Percentiles rank a stretch among this genome's conserved stretches.
Conservation (phyloP, 495 filamentous ascomycete species). For the Rusavskia elegans region DNA sequence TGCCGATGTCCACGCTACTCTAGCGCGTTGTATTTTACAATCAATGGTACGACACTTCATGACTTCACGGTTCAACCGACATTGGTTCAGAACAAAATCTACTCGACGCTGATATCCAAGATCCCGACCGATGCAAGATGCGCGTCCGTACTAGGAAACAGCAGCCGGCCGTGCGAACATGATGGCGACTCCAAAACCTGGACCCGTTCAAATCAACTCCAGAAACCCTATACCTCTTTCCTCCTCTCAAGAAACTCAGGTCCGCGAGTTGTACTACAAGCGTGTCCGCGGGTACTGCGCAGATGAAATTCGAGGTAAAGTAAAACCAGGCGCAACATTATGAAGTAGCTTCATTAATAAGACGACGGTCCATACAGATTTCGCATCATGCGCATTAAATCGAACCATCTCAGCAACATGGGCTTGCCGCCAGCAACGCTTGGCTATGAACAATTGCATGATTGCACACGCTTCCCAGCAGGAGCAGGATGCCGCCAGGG, state of each 20-base stretch:
- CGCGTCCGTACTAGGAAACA: no score
- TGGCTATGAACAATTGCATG: constrained; percentile 91
- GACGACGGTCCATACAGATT: constrained; percentile 34
- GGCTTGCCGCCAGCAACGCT: constrained; percentile 61
- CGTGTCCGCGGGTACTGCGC: constrained; percentile 65
- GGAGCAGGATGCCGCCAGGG: constrained; percentile 75
- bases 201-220: constrained; percentile 31
- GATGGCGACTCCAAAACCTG: constrained; percentile 10
- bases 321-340: no score
- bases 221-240: constrained; percentile 87
- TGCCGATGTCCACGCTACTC: no score
- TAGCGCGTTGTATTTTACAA: no score
- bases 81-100: no score
- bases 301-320: constrained; percentile 67
- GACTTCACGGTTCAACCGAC: no score
- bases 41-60: no score
- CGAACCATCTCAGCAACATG: constrained; percentile 77
- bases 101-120: no score
- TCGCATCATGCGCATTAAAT: constrained; percentile 75
- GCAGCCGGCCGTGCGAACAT: not conserved
- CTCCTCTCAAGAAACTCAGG: constrained; percentile 77
- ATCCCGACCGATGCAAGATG: no score
- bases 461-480: constrained; percentile 62
- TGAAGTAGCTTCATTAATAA: no score
- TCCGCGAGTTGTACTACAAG: constrained; percentile 78